Conservation (phyloP, 352 stramenopile species). For the Globisporangium camurandrum region DNA sequence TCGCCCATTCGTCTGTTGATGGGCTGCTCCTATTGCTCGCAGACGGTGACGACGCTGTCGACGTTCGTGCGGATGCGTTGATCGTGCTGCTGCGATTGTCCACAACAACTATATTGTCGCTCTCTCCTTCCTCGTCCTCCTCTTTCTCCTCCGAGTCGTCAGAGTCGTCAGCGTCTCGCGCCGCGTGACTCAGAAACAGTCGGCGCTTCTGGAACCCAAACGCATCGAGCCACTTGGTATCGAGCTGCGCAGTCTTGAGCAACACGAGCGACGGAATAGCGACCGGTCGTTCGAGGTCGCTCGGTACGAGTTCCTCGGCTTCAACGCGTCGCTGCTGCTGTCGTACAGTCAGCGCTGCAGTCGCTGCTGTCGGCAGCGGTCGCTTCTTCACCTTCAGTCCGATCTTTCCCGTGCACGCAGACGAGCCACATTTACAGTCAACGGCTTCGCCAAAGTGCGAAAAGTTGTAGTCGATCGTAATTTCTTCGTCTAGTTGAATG, state of each 20-base stretch:
- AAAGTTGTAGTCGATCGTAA: slow-evolving; percentile 85
- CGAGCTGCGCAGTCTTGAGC: slow-evolving; percentile 63
- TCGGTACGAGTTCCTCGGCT: slow-evolving; percentile 17
- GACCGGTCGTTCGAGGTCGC: slow-evolving; percentile 56
- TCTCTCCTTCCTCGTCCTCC: background rate
- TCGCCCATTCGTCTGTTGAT: too few species aligned
- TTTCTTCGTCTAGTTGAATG: slow-evolving; percentile 54
- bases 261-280: slow-evolving; percentile 64
- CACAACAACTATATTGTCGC: too few species aligned
- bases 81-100: background rate
- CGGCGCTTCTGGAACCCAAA: slow-evolving; percentile 61
- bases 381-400: slow-evolving; percentile 38
- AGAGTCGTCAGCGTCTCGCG: too few species aligned
- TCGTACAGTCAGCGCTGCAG: background rate
- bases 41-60: slow-evolving; percentile 13
- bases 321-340: slow-evolving; percentile 13
- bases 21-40: slow-evolving; percentile 20
- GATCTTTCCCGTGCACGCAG: slow-evolving; percentile 66
- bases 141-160: too few species aligned
- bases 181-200: slow-evolving; percentile 49
- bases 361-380: too few species aligned
- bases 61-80: slow-evolving; percentile 1
- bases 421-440: slow-evolving; percentile 69
- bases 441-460: slow-evolving; percentile 74
- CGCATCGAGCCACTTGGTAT: slow-evolving; percentile 49